Evolutionary conservation across 2,329 filamentous ascomycete species (phyloP), one percentile per base, ranked within the genome.

Genomic region (Rugonectria rugulosa): DNA sequence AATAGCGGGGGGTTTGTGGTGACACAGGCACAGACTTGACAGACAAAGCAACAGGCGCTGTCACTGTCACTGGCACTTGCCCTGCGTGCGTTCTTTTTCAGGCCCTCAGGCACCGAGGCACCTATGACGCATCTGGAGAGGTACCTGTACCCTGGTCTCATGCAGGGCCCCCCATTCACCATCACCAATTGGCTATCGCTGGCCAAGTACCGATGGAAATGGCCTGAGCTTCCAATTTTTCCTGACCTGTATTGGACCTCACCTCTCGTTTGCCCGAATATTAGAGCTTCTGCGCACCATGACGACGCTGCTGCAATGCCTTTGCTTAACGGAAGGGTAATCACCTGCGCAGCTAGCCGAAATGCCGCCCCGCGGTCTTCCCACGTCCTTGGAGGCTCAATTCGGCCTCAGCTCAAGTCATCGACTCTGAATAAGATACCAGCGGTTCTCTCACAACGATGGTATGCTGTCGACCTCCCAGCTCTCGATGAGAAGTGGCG

Each of bases 401-500:
- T 45, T 48, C 55, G 44, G 47, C 64, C 41, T 49, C 61, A 44
- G 31, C 55, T 53, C 34, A 57, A 56, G 37, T 59, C 51, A 21
- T 57, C 54, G 19, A 57, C 45, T 7, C 24, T 34, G n/a, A 36
- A 57, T 29, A 54, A 46, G 24, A 46, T 48, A 26, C 45, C 55
- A 6, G 17, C 26, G 14, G 34, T 50, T n/a, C 42, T 61, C 15
- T 53, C 60, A 31, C 66, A 61, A 59, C 68, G 75, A 60, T 69
- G 64, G 54, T 79, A 78, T 43, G 74, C 77, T 15, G 68, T 85
- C 44, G 73, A 85, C 57, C 72, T 85, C 17, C 72, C 71, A 9
- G 72, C 76, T 5, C 68, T 85, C 17, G 72, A 76, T 50, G 53
- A 70, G 47, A 84, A 84, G 73, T 86, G 83, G 83, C 79, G 78